These are phyloP conservation scores for Wallacemonas sp. DNA, from an alignment of 208 protist species.

Conservation along the genomic window DNA sequence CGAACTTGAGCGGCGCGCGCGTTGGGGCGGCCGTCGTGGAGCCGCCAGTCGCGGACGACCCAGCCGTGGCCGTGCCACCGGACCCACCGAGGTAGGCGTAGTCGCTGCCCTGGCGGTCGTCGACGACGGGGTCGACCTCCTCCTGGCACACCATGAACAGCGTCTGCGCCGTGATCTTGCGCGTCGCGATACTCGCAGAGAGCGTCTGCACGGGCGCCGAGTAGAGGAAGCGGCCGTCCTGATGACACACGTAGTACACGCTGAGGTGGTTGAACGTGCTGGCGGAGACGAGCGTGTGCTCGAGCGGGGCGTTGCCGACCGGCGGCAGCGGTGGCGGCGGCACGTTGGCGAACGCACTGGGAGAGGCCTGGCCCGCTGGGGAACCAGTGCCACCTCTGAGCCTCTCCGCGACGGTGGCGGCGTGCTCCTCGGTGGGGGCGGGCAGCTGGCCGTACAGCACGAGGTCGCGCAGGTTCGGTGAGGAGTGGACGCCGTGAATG, in stretches of 20 bases:
- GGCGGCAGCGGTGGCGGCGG: conserved; percentile 30
- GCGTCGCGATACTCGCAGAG: conserved; percentile 55
- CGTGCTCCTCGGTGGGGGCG: neutral
- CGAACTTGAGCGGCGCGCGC: neutral
- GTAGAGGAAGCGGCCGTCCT: conserved; percentile 59
- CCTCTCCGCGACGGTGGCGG: conserved; percentile 4
- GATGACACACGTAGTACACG: conserved; percentile 67
- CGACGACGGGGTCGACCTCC: conserved; percentile 28
- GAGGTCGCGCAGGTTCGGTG: conserved; percentile 44
- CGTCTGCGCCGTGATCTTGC: conserved; percentile 75
- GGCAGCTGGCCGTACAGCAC: conserved; percentile 43
- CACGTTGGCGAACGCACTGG: conserved; percentile 27
- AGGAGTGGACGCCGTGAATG: conserved; percentile 62
- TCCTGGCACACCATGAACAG: conserved; percentile 57
- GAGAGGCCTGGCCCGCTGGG: conserved; percentile 1
- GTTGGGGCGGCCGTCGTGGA: neutral
- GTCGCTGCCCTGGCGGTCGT: conserved; percentile 3
- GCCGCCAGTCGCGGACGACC: neutral
- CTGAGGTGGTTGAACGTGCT: conserved; percentile 84
- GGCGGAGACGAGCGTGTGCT: conserved; percentile 72
- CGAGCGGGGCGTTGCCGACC: conserved; percentile 43
- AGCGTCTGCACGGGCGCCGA: conserved; percentile 66
- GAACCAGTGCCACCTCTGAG: neutral
- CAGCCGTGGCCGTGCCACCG: neutral
- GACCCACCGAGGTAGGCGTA: conserved; percentile 14